phyloP scores from a whole-genome alignment of 768 basidiomycete species.

The Hericium coralloides region DNA sequence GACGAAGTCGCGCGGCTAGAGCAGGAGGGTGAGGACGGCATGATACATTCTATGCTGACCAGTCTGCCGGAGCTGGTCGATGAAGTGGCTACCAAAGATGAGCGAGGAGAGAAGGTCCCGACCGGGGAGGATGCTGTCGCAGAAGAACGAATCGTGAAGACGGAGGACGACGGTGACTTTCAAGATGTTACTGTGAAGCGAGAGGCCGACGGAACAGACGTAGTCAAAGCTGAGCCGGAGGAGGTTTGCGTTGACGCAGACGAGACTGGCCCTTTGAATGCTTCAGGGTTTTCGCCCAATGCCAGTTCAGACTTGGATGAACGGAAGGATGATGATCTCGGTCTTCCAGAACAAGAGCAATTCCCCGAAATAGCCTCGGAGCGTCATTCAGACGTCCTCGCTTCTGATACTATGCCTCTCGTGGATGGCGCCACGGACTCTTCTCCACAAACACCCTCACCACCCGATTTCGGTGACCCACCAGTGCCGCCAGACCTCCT shows the following conservation, averaged over 20 bases:
- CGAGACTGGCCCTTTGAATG: too few relatives aligned
- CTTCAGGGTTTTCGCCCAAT: too few relatives aligned
- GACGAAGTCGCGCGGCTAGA: slow-evolving; percentile 52
- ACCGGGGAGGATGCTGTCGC: too few relatives aligned
- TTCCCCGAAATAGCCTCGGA: too few relatives aligned
- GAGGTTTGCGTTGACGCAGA: too few relatives aligned
- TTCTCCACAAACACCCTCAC: not conserved
- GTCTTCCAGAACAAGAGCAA: too few relatives aligned
- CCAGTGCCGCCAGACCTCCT: not conserved
- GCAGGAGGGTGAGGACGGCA: slow-evolving; percentile 69
- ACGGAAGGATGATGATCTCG: too few relatives aligned
- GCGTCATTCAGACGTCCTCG: too few relatives aligned
- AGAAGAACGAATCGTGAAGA: too few relatives aligned
- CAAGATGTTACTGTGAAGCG: not conserved
- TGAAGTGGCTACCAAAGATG: slow-evolving; percentile 14
- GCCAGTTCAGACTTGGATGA: too few relatives aligned
- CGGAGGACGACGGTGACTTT: not conserved
- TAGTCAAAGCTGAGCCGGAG: too few relatives aligned
- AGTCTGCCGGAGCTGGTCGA: slow-evolving; percentile 54
- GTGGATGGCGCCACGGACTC: not conserved
- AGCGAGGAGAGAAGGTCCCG: not conserved
- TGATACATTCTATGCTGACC: slow-evolving; percentile 69
- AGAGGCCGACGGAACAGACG: too few relatives aligned
- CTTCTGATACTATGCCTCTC: not conserved
- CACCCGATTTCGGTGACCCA: not conserved